phyloP scores from a whole-genome alignment of 1,284 basidiomycete genomes.

The Cryptococcus amylolentus region DNA sequence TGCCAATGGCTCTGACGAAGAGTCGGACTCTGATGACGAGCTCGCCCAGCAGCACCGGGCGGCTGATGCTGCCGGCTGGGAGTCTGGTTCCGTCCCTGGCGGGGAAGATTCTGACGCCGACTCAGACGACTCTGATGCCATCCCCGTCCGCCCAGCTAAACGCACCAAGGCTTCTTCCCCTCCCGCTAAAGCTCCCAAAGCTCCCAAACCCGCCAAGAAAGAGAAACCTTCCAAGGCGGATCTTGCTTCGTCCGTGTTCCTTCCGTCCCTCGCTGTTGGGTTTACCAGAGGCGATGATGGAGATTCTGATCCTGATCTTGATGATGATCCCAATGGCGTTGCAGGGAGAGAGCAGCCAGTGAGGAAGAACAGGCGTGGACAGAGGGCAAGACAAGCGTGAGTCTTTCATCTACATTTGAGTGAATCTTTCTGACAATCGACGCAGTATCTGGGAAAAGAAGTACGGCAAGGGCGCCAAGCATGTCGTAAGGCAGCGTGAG shows the following conservation, averaged over 20 bases:
- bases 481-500: constrained; percentile 64
- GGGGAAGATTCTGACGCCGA: constrained; percentile 21
- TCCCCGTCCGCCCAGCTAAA: constrained; percentile 19
- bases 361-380: constrained; percentile 86
- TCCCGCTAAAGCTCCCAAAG: constrained; percentile 15
- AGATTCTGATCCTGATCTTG: constrained; percentile 70
- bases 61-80: constrained; percentile 58
- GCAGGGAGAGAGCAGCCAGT: constrained; percentile 52
- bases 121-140: constrained; percentile 18
- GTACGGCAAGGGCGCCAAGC: constrained; percentile 84
- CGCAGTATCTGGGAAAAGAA: constrained; percentile 95
- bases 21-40: constrained; percentile 14
- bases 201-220: constrained; percentile 25
- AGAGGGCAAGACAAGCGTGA: constrained; percentile 84
- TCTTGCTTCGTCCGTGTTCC: constrained; percentile 65
- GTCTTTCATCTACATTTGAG: constrained; percentile 47
- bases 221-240: constrained; percentile 10
- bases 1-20: constrained; percentile 4
- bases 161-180: constrained; percentile 19
- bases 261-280: constrained; percentile 81
- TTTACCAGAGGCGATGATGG: constrained; percentile 75
- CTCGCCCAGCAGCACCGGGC: constrained; percentile 42
- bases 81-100: constrained; percentile 51
- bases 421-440: not conserved
- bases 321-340: constrained; percentile 56